Percentiles rank a stretch among this genome's conserved stretches.
Conservation (phyloP, 371 early-diverging fungal genomes). For the Lichtheimia hyalospora region DNA sequence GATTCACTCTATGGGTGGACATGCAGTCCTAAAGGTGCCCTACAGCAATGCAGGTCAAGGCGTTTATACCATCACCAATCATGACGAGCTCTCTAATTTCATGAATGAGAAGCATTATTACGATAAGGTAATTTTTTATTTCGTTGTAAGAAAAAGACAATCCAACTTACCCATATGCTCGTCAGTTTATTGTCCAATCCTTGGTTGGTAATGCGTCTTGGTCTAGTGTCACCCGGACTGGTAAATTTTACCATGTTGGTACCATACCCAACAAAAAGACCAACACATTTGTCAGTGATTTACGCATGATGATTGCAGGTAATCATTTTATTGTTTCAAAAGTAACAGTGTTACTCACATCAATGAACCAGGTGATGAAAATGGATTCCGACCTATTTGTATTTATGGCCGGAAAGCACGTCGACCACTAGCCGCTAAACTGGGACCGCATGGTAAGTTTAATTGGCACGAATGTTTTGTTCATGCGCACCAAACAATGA, state of each 20-base stretch:
- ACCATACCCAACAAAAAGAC: conserved; percentile 90
- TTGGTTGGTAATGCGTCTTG: conserved; percentile 93
- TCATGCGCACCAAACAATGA: background rate
- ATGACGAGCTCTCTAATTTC: conserved; percentile 73
- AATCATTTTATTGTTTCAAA: conserved; percentile 20
- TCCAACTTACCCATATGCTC: background rate
- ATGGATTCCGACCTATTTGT: conserved; percentile 87
- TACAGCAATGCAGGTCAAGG: conserved; percentile 95
- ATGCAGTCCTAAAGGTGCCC: conserved; percentile 91
- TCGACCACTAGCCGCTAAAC: conserved; percentile 68
- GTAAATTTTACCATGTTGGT: conserved; percentile 89
- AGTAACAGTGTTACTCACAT: background rate
- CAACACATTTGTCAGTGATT: conserved; percentile 85
- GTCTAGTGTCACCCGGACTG: conserved; percentile 79
- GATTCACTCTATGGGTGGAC: conserved; percentile 88
- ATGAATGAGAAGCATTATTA: conserved; percentile 85
- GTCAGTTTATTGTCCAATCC: conserved; percentile 86
- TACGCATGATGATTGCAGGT: conserved; percentile 91
- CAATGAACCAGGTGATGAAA: conserved; percentile 31
- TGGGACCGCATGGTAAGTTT: conserved; percentile 50
- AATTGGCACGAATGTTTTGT: background rate
- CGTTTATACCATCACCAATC: conserved; percentile 90
- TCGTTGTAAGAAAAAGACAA: background rate
- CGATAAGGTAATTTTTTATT: conserved; percentile 65
- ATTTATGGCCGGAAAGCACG: conserved; percentile 87